These are phyloP conservation scores for Penicillium glabrum DNA, from an alignment of 2,329 filamentous ascomycete genomes.

Conservation along the genomic window DNA sequence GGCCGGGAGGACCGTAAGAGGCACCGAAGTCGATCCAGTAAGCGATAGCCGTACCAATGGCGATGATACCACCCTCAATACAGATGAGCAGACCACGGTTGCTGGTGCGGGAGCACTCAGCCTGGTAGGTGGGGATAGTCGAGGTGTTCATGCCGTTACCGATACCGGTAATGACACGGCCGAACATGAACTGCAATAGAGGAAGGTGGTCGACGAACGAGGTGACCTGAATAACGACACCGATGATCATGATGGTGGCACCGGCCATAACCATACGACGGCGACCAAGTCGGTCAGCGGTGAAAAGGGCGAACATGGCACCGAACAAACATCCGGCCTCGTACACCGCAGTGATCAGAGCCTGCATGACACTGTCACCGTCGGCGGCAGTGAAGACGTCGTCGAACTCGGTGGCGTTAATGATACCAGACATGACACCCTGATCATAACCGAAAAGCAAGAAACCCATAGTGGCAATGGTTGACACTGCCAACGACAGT, in stretches of 20 bases:
- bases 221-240: conserved; percentile 41
- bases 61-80: conserved; percentile 56
- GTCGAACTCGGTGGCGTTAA: conserved; percentile 33
- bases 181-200: conserved; percentile 54
- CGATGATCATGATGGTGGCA: conserved; percentile 51
- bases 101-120: conserved; percentile 54
- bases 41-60: conserved; percentile 52
- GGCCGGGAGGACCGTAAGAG: conserved; percentile 33
- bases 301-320: conserved; percentile 37
- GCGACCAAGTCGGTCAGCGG: conserved; percentile 38
- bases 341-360: conserved; percentile 33
- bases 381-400: conserved; percentile 35
- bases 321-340: conserved; percentile 38
- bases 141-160: conserved; percentile 59
- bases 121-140: conserved; percentile 56
- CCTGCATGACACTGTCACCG: conserved; percentile 41
- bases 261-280: conserved; percentile 56
- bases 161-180: conserved; percentile 53
- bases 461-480: conserved; percentile 65
- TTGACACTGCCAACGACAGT: conserved; percentile 59
- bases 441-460: conserved; percentile 34
- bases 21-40: conserved; percentile 55
- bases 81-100: conserved; percentile 63
- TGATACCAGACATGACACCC: conserved; percentile 43
- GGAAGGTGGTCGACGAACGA: conserved; percentile 31